A percentile compares a stretch with the other conserved stretches of the same genome.
phyloP scores from a whole-genome alignment of 192 early-diverging fungal species.

The Mortierella claussenii region DNA sequence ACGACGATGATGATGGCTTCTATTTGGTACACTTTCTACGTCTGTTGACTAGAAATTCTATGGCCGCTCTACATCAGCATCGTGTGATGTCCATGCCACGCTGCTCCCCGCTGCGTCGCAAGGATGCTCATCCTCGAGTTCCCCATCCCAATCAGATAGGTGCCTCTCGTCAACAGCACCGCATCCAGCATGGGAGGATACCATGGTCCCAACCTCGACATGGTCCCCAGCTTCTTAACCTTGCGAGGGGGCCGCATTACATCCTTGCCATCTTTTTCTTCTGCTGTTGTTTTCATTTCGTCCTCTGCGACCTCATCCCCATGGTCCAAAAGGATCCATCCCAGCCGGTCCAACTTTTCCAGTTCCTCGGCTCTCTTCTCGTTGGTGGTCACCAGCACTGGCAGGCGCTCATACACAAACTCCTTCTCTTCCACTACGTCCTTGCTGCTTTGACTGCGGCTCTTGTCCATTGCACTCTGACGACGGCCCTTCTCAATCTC shows the following conservation, averaged over 20 bases:
- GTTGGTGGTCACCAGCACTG: constrained; percentile 41
- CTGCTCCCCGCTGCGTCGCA: constrained; percentile 21
- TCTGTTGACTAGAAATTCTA: no score
- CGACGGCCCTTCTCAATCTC: constrained; percentile 31
- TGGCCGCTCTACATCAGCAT: constrained; percentile 40
- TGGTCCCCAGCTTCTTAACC: constrained; percentile 33
- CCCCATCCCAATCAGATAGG: constrained; percentile 40
- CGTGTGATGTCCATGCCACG: constrained; percentile 36
- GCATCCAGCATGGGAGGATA: constrained; percentile 46
- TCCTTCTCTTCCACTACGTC: constrained; percentile 4
- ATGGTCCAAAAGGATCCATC: constrained; percentile 46
- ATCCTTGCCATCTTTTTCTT: constrained; percentile 12
- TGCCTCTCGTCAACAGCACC: constrained; percentile 36
- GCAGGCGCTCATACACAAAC: constrained; percentile 11
- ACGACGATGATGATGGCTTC: no score
- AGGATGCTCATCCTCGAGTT: constrained; percentile 45
- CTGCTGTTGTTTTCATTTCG: no score
- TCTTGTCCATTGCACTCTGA: not conserved
- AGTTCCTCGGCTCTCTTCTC: constrained; percentile 24
- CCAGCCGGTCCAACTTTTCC: constrained; percentile 25
- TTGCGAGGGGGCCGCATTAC: constrained; percentile 1
- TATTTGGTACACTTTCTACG: no score
- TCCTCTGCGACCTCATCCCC: no score
- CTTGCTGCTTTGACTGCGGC: not conserved
- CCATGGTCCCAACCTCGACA: constrained; percentile 21